These are phyloP conservation scores for Malassezia slooffiae DNA, from an alignment of 1,284 basidiomycete species.

Conservation along the genomic window DNA sequence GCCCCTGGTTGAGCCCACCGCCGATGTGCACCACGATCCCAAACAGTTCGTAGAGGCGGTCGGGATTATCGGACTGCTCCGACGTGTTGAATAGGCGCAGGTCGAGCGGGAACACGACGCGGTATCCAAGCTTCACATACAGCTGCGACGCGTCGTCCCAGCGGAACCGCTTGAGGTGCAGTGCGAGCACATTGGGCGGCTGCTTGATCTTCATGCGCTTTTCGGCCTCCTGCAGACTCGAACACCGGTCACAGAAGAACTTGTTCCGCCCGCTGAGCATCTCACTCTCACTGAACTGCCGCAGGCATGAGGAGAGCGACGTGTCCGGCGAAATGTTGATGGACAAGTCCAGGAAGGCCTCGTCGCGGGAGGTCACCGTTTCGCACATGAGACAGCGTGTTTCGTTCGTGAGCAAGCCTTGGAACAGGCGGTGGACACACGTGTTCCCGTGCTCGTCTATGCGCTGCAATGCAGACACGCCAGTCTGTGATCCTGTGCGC, in stretches of 20 bases:
- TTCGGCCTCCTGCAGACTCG: constrained; percentile 91
- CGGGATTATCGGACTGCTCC: constrained; percentile 76
- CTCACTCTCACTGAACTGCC: constrained; percentile 91
- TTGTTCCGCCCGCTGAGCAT: constrained; percentile 97
- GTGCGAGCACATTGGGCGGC: constrained; percentile 79
- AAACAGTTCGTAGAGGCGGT: constrained; percentile 79
- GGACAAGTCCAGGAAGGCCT: constrained; percentile 88
- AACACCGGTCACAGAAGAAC: constrained; percentile 95
- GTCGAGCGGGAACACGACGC: constrained; percentile 88
- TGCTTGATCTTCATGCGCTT: constrained; percentile 98
- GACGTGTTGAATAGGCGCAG: constrained; percentile 91
- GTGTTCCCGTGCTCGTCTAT: constrained; percentile 52
- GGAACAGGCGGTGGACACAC: constrained; percentile 80
- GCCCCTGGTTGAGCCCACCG: constrained; percentile 86
- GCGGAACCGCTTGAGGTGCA: constrained; percentile 96
- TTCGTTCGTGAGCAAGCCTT: constrained; percentile 87
- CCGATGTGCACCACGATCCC: constrained; percentile 96
- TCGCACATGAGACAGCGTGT: constrained; percentile 95
- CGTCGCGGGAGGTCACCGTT: constrained; percentile 64
- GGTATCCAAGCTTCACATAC: constrained; percentile 88
- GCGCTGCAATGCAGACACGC: constrained; percentile 45
- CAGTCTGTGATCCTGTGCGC: not conserved
- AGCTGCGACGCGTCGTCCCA: constrained; percentile 78
- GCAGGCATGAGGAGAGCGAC: constrained; percentile 83
- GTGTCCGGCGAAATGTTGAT: constrained; percentile 97